These are phyloP conservation scores for Cordyceps farinosa DNA, from an alignment of 2,329 filamentous ascomycete species.

Conservation along the genomic window DNA sequence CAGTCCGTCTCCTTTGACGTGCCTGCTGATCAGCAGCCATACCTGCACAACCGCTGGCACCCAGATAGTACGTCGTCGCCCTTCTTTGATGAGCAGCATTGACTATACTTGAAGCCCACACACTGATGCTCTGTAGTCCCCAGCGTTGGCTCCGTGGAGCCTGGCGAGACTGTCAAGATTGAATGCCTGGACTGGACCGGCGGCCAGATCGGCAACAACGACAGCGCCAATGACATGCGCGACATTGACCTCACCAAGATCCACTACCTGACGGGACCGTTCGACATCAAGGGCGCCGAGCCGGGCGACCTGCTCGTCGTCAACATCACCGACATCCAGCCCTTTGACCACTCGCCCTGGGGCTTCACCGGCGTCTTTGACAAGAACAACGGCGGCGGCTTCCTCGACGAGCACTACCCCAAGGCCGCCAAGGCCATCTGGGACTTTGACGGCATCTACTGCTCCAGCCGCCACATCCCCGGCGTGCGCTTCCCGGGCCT, in stretches of 20 bases:
- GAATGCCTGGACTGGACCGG: conserved; percentile 85
- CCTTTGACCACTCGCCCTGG: conserved; percentile 81
- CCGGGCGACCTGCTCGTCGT: conserved; percentile 82
- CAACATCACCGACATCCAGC: conserved; percentile 91
- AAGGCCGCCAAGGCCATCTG: conserved; percentile 63
- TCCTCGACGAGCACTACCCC: conserved; percentile 83
- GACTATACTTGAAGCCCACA: conserved; percentile 2
- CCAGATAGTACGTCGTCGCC: conserved; percentile 65
- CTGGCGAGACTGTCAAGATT: conserved; percentile 87
- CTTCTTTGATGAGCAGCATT: background rate
- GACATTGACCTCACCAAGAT: conserved; percentile 80
- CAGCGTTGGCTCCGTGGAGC: conserved; percentile 66
- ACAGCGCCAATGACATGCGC: conserved; percentile 82
- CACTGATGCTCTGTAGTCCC: conserved; percentile 57
- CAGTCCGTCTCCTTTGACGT: conserved; percentile 71
- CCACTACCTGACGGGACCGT: conserved; percentile 87
- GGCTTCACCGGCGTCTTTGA: conserved; percentile 84
- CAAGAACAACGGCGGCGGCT: conserved; percentile 79
- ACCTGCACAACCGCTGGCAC: conserved; percentile 85
- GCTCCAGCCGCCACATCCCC: conserved; percentile 80
- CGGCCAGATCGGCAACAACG: conserved; percentile 84
- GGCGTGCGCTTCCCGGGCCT: conserved; percentile 84
- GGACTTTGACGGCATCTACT: conserved; percentile 61
- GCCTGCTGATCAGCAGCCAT: conserved; percentile 65
- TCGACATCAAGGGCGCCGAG: conserved; percentile 78